A percentile compares a stretch with the other conserved stretches of the same genome.
These are phyloP conservation scores for Lepidium sativum DNA, from an alignment of 345 rosid genomes.

Conservation along the genomic window DNA sequence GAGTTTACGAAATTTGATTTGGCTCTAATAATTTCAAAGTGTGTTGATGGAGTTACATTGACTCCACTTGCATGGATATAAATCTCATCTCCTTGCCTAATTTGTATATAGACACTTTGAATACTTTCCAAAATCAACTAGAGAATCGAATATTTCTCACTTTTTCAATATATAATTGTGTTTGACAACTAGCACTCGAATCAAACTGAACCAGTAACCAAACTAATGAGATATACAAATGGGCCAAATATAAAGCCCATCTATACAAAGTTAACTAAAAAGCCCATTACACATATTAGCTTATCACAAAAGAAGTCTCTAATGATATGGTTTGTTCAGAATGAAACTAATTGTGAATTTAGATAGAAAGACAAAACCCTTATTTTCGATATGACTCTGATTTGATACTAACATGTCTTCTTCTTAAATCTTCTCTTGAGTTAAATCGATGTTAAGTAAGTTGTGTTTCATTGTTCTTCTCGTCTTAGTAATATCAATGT, in stretches of 20 bases:
- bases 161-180: too few species aligned
- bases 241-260: background rate
- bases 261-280: background rate
- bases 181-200: background rate
- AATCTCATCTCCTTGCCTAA: background rate
- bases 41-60: slow-evolving; percentile 2
- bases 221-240: background rate
- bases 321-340: too few species aligned
- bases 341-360: background rate
- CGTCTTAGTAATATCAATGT: too few species aligned
- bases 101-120: background rate
- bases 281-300: too few species aligned
- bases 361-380: background rate
- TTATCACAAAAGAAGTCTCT: background rate
- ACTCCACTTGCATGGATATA: slow-evolving; percentile 15
- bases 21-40: background rate
- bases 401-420: too few species aligned
- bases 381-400: background rate
- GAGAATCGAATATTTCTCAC: background rate
- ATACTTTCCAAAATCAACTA: background rate
- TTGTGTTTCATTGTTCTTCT: background rate
- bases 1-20: too few species aligned
- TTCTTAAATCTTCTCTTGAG: too few species aligned
- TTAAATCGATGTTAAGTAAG: background rate
- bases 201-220: too few species aligned